Evolutionary conservation across 139 green algal genomes (phyloP).

Genomic region (Chlamydomonas asymmetrica): DNA sequence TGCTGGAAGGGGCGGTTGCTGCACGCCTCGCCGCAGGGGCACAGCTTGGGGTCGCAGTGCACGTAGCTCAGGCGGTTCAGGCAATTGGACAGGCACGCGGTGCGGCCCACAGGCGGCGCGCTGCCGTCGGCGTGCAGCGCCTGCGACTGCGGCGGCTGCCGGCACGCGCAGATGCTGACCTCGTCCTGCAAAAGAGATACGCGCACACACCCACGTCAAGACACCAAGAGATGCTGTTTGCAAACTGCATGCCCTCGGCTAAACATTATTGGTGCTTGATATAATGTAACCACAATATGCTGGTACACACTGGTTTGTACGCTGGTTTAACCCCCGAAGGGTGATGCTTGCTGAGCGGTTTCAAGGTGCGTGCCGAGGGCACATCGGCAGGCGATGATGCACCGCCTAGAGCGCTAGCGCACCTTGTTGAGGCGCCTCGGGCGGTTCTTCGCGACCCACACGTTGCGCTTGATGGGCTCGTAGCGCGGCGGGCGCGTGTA

Average conservation of each 20-base stretch:
- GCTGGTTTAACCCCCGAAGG: too few relatives aligned
- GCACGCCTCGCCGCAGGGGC: constrained; percentile 75
- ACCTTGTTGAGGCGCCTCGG: constrained; percentile 70
- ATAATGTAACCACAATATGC: too few relatives aligned
- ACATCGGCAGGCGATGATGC: too few relatives aligned
- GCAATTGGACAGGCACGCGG: too few relatives aligned
- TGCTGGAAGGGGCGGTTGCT: constrained; percentile 79
- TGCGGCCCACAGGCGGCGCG: constrained; percentile 47
- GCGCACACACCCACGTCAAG: too few relatives aligned
- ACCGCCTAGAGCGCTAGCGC: too few relatives aligned
- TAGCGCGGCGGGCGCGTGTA: constrained; percentile 50
- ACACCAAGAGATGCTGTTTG: too few relatives aligned
- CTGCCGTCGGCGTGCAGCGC: constrained; percentile 2
- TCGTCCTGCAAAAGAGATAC: constrained; percentile 13
- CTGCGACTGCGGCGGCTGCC: constrained; percentile 1
- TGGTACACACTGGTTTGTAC: too few relatives aligned
- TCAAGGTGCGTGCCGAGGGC: too few relatives aligned
- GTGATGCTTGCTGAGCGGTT: too few relatives aligned
- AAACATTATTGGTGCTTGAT: too few relatives aligned
- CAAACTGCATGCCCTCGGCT: too few relatives aligned
- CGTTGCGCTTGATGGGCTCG: constrained; percentile 61
- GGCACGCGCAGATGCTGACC: constrained; percentile 23
- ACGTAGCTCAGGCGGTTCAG: constrained; percentile 72
- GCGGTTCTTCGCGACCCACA: constrained; percentile 50
- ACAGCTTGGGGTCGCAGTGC: constrained; percentile 75